Evolutionary conservation across 139 green algal genomes (phyloP).

Genomic region (Picocystis salinarum): DNA sequence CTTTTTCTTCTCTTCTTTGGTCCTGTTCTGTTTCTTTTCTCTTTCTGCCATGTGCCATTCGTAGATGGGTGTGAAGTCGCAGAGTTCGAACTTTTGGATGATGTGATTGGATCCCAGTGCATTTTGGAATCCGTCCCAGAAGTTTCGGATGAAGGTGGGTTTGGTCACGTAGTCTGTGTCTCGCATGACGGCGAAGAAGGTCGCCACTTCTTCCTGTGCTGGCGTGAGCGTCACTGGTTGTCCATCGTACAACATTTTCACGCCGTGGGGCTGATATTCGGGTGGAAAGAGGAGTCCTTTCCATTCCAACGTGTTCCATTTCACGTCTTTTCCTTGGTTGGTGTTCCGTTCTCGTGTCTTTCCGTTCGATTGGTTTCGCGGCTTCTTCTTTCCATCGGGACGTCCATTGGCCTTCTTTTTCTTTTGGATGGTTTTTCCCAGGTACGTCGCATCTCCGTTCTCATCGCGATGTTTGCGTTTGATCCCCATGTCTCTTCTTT

Average conservation of each 20-base stretch:
- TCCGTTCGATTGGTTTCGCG: background rate
- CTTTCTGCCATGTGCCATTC: conserved; percentile 62
- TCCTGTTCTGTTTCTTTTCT: conserved; percentile 76
- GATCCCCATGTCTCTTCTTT: conserved; percentile 1
- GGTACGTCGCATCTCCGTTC: background rate
- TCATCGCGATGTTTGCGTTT: conserved; percentile 4
- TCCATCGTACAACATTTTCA: conserved; percentile 91
- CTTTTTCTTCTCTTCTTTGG: conserved; percentile 80
- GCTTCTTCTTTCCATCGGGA: background rate
- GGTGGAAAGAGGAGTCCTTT: conserved; percentile 90
- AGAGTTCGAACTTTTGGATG: conserved; percentile 73
- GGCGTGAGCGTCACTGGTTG: conserved; percentile 71
- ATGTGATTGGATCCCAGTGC: conserved; percentile 67
- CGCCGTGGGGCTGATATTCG: conserved; percentile 65
- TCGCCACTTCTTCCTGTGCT: conserved; percentile 35
- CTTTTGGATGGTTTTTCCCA: too few relatives aligned
- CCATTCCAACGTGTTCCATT: conserved; percentile 79
- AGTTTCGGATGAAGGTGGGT: conserved; percentile 73
- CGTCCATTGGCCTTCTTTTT: background rate
- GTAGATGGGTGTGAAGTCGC: conserved; percentile 93
- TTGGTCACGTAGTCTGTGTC: conserved; percentile 95
- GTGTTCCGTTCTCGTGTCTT: background rate
- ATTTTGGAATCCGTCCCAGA: conserved; percentile 83
- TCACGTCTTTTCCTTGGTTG: conserved; percentile 24
- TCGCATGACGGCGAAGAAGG: conserved; percentile 83